Evolutionary conservation across 2,329 filamentous ascomycete species (phyloP).

Genomic region (Ophiostoma australiae): DNA sequence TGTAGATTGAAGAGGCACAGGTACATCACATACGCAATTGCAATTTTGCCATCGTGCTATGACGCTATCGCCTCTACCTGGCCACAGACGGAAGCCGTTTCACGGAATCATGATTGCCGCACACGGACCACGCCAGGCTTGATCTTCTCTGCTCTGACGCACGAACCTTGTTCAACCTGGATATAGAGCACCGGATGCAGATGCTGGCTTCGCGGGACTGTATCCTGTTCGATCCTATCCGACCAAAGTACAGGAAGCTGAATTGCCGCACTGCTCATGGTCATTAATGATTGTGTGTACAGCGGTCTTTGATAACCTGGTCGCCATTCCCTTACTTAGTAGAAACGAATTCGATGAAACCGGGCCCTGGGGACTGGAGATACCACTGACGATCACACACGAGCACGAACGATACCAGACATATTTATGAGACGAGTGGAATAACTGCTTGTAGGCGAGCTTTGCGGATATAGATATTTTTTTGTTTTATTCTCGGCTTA

Average conservation of each 20-base stretch:
- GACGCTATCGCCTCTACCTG: background rate
- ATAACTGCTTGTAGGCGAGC: background rate
- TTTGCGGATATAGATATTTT: background rate
- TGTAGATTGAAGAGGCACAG: background rate
- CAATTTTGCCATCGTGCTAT: background rate
- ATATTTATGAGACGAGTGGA: background rate
- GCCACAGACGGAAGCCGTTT: background rate
- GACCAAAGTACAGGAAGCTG: background rate
- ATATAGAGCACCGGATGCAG: no score
- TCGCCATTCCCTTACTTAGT: background rate
- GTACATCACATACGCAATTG: background rate
- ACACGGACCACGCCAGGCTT: background rate
- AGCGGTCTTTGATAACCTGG: background rate
- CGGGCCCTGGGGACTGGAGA: background rate
- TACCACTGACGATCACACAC: background rate
- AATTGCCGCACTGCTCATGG: background rate
- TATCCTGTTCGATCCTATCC: background rate
- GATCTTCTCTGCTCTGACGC: background rate
- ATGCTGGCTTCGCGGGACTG: background rate
- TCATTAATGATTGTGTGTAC: background rate
- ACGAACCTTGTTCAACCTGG: background rate
- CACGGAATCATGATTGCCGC: background rate
- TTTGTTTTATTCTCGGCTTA: background rate
- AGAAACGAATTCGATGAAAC: conserved; percentile 5
- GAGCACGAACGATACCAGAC: background rate